Percentiles rank a stretch among this genome's conserved stretches.
phyloP scores from a whole-genome alignment of 225 moss, liverwort and hornwort species.

The Physcomitrellopsis africana region DNA sequence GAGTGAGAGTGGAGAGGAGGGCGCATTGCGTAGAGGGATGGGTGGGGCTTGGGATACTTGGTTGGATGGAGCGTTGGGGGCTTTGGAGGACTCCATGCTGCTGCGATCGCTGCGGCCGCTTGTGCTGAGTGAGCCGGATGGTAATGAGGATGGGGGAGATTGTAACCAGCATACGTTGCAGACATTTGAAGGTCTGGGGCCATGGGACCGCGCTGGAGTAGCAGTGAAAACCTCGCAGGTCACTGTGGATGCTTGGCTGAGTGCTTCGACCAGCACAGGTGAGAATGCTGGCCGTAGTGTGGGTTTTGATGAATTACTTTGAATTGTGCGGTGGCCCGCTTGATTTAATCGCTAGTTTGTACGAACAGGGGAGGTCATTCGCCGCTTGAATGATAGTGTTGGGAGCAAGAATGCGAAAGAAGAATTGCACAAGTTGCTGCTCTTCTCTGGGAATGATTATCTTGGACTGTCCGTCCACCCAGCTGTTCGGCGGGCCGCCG shows the following conservation, averaged over 20 bases:
- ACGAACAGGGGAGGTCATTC: constrained; percentile 53
- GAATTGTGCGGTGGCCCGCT: neutral
- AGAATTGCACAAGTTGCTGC: constrained; percentile 65
- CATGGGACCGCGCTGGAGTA: constrained; percentile 68
- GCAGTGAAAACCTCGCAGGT: constrained; percentile 56
- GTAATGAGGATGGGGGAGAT: neutral
- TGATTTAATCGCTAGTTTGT: constrained; percentile 17
- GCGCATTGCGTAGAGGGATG: constrained; percentile 10
- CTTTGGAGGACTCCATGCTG: constrained; percentile 47
- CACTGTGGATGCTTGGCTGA: constrained; percentile 55
- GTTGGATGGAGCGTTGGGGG: constrained; percentile 50
- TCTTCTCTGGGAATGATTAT: constrained; percentile 97
- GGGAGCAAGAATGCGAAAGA: constrained; percentile 17
- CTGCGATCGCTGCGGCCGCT: constrained; percentile 68
- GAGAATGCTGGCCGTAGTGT: neutral
- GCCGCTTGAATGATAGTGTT: constrained; percentile 1
- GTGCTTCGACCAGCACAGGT: constrained; percentile 57
- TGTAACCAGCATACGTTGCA: constrained; percentile 9
- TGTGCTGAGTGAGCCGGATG: constrained; percentile 14
- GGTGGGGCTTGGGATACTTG: constrained; percentile 53
- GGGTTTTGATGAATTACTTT: neutral
- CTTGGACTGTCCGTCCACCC: constrained; percentile 90
- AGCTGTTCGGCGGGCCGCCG: constrained; percentile 81
- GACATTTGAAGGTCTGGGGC: constrained; percentile 50
- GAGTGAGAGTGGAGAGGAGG: neutral